Percentiles rank a stretch among this genome's conserved stretches.
Evolutionary conservation across 306 rosid genomes (phyloP).

Genomic region (Nissolia schottii): DNA sequence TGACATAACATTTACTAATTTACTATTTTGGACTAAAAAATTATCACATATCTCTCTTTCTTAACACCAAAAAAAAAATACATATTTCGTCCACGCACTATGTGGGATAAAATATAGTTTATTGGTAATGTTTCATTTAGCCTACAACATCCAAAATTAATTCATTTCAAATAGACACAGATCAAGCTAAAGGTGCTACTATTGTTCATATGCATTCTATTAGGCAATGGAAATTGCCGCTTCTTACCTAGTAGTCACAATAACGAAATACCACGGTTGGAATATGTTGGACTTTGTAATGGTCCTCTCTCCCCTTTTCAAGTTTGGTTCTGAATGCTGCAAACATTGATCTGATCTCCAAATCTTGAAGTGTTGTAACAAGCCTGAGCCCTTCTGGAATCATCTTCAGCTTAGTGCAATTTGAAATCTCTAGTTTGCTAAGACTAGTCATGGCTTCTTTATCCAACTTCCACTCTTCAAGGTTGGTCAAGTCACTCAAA

Average conservation of each 20-base stretch:
- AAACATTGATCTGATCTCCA: conserved; percentile 34
- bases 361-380: conserved; percentile 29
- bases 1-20: too few relatives aligned
- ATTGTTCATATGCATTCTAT: too few relatives aligned
- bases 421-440: conserved; percentile 21
- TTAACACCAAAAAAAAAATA: too few relatives aligned
- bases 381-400: conserved; percentile 48
- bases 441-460: conserved; percentile 45
- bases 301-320: conserved; percentile 44
- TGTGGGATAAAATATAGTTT: too few relatives aligned
- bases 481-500: background rate
- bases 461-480: conserved; percentile 48
- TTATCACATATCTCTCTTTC: too few relatives aligned
- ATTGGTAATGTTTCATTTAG: too few relatives aligned
- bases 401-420: conserved; percentile 18
- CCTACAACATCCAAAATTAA: too few relatives aligned
- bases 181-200: too few relatives aligned
- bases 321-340: conserved; percentile 31
- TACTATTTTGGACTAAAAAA: too few relatives aligned
- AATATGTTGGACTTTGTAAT: conserved; percentile 43
- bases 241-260: conserved; percentile 36
- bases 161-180: too few relatives aligned
- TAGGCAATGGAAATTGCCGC: background rate
- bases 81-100: too few relatives aligned
- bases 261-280: conserved; percentile 28